Evolutionary conservation across 139 green algal genomes (phyloP).

Genomic region (Coelastrella sp.): DNA sequence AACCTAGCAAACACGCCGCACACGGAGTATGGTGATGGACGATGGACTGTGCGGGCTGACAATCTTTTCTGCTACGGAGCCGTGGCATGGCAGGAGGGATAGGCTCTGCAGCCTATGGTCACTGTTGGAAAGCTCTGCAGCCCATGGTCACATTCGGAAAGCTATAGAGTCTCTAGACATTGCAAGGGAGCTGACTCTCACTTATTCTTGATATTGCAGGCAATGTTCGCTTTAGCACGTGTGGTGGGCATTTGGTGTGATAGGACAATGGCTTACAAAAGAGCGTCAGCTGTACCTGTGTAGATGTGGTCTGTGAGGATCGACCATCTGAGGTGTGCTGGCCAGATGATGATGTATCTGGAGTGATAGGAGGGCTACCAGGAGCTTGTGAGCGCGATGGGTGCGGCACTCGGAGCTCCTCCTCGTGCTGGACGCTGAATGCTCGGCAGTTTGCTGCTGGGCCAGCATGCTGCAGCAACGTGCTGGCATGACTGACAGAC

Average conservation of each 20-base stretch:
- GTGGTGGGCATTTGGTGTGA: not conserved
- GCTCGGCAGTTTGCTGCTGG: not conserved
- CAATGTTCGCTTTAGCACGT: not conserved
- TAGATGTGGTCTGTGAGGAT: constrained; percentile 4
- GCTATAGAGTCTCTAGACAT: too few species aligned
- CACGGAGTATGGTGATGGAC: too few species aligned
- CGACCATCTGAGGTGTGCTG: not conserved
- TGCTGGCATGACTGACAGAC: not conserved
- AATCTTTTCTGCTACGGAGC: too few species aligned
- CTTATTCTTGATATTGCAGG: too few species aligned
- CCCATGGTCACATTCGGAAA: too few species aligned
- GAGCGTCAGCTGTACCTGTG: not conserved
- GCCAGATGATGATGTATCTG: not conserved
- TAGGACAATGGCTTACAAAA: not conserved
- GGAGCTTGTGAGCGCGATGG: not conserved
- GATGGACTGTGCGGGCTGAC: too few species aligned
- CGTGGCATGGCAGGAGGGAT: too few species aligned
- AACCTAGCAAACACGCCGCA: too few species aligned
- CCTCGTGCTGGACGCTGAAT: not conserved
- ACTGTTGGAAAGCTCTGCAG: too few species aligned
- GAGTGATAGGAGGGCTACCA: not conserved
- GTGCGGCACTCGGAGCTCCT: not conserved
- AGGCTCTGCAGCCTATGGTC: too few species aligned
- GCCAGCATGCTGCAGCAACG: not conserved
- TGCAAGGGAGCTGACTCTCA: too few species aligned